Base-by-base conservation (phyloP, 2,329 filamentous ascomycete species). In the Aureobasidium sp. region DNA sequence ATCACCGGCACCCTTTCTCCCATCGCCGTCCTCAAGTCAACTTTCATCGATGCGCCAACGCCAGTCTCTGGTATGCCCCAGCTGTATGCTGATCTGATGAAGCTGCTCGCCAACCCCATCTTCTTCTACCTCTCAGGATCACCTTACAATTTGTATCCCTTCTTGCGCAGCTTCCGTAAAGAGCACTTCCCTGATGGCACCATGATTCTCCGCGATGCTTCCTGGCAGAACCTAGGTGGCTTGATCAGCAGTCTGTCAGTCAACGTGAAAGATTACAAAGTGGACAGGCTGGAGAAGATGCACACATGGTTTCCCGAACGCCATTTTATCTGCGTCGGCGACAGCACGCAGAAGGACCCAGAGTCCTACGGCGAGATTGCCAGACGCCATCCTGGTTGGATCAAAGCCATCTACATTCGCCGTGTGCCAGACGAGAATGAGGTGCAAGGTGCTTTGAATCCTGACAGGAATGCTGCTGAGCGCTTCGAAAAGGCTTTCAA, bases 51-150 rank as follows among this genome's bases (percentile, higher is more conserved):
- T 56, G 78, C 85, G 17, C 87, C 91, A 0, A 78, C 81, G 15
- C 85, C 90, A 0, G 85, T 93, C 15, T 70, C 80, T 0, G 91
- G 90, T 52, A 97, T 97, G 91, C 89, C 91, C 0, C 86, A 90
- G 68, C 81, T 97, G 0, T 97, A 96, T 77, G 75, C 78, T 25
- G 80, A 87, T 61, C 79, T 96, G 12, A 78, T 86, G 48, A 71
- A 72, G 15, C 73, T 77, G 44, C 76, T 85, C 9, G 63, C 81
- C 9, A 79, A 81, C 9, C 87, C 91, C 1, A 84, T 91, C 0
- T 96, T 90, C 82, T 96, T 96, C 79, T 97, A 97, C 74, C 83
- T 97, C 51, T 95, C 90, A 0, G 92, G 93, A 0, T 96, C 91
- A 0, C 93, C 93, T 0, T 97, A 97, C 78, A 96, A 95, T 68